Percentiles rank a stretch among this genome's conserved stretches.
Evolutionary conservation across 2,329 filamentous ascomycete genomes (phyloP).

Genomic region (Phialocephala subalpina): DNA sequence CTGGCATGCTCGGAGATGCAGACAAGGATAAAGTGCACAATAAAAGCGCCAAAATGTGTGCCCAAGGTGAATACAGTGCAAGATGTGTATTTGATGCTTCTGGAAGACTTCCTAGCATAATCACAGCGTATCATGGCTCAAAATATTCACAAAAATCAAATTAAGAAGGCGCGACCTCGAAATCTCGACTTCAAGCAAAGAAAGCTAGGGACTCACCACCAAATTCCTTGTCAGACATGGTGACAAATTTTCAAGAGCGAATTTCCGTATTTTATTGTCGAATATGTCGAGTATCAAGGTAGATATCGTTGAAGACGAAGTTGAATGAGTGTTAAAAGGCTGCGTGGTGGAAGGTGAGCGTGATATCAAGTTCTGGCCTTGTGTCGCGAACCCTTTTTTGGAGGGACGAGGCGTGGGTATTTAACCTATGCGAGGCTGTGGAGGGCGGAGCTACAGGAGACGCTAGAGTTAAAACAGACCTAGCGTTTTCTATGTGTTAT

Average conservation of each 20-base stretch:
- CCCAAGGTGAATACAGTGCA: not conserved
- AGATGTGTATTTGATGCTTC: not conserved
- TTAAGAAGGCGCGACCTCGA: not conserved
- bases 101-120: not conserved
- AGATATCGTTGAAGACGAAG: not conserved
- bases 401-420: slow-evolving; percentile 28
- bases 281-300: not conserved
- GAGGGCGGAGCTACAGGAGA: not conserved
- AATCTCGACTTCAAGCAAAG: not conserved
- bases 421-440: slow-evolving; percentile 28
- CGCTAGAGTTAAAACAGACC: not conserved
- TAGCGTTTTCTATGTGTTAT: not conserved
- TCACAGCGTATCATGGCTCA: not conserved
- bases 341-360: not conserved
- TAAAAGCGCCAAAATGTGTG: not conserved
- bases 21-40: not conserved
- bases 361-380: slow-evolving; percentile 23
- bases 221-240: slow-evolving; percentile 73
- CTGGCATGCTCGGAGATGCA: not conserved
- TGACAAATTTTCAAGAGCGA: slow-evolving; percentile 11
- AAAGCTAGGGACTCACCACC: slow-evolving; percentile 56
- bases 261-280: no score
- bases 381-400: slow-evolving; percentile 26
- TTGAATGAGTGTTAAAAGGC: not conserved
- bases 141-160: slow-evolving; percentile 3